Evolutionary conservation across 176 grass and related monocot genomes (phyloP), one percentile per base, ranked within the genome.

Genomic region (Musa beccarii): DNA sequence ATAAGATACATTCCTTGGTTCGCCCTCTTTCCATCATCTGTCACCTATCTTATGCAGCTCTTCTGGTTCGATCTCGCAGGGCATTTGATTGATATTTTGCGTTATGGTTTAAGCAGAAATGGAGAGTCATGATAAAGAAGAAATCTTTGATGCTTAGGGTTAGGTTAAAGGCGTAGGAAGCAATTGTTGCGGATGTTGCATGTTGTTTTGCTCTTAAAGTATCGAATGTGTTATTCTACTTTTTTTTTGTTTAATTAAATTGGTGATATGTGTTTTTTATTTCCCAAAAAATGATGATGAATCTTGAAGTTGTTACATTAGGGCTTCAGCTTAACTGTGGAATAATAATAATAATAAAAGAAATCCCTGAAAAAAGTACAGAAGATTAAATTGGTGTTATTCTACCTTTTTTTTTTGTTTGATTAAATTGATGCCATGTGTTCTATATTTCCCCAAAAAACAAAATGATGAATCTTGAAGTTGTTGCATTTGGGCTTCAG

Each of bases 1-100:
- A 81, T 99, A 55, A 94, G 81, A 81, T 99, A 94, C 70, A 82
- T 99, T 59, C 91, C 95, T 50, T 99, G 95, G 90, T 98, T 77
- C 68, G 82, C 20, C 73, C 24, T 4, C 68, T 52, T 52, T 63
- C 75, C 4, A 12, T 25, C 11, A 2, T 15, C 11, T 76, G 24
- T 20, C 22, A 6, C n/a, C 24, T 56, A 1, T 28, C 49, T 26
- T 66, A 9, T 2, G 19, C 6, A 70, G 51, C 8, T 29, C 10
- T 54, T 57, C 11, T 74, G 55, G 10, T 15, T 57, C 10, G 71
- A 74, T 11, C 14, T 74, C 25, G 53, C n/a, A 52, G 0, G 34
- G 34, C 34, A 43, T 26, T 26, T 28, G 21, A 11, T 23, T 20
- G 10, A 13, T 26, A 26, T 57, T 16, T 19, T 5, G 3, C 3